These are phyloP conservation scores for Prunus fruticosa DNA, from an alignment of 306 rosid species.

Conservation along the genomic window DNA sequence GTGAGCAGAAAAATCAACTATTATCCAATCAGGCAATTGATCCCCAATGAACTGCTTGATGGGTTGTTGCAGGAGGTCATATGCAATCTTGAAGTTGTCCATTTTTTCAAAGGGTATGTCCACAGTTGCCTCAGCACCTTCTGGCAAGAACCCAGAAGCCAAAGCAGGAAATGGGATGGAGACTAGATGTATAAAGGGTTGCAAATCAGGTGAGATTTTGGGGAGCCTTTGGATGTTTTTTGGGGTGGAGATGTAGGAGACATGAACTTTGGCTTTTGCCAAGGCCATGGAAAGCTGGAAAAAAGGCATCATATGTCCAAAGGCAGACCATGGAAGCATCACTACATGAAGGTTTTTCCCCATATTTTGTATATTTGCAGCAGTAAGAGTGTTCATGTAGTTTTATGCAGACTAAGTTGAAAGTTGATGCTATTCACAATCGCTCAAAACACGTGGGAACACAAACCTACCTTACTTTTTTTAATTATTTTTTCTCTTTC, in stretches of 20 bases:
- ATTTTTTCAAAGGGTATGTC: conserved; percentile 16
- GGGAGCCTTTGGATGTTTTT: conserved; percentile 23
- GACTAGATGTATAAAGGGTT: neutral
- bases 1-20: neutral
- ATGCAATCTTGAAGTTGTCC: neutral
- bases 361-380: neutral
- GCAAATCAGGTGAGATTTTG: neutral
- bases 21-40: conserved; percentile 17
- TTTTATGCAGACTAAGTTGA: too few relatives aligned
- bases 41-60: conserved; percentile 12
- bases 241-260: conserved; percentile 26
- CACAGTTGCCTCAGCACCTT: conserved; percentile 19
- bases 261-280: conserved; percentile 20
- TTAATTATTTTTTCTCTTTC: too few relatives aligned
- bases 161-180: conserved; percentile 11
- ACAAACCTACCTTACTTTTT: too few relatives aligned
- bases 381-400: too few relatives aligned
- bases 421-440: too few relatives aligned
- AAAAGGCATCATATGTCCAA: conserved; percentile 19
- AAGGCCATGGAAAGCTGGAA: conserved; percentile 18
- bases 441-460: too few relatives aligned
- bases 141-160: conserved; percentile 3
- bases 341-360: conserved; percentile 11
- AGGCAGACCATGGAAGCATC: conserved; percentile 29
- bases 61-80: conserved; percentile 5